Evolutionary conservation across 345 rosid species (phyloP).

Genomic region (Lepidium sativum): DNA sequence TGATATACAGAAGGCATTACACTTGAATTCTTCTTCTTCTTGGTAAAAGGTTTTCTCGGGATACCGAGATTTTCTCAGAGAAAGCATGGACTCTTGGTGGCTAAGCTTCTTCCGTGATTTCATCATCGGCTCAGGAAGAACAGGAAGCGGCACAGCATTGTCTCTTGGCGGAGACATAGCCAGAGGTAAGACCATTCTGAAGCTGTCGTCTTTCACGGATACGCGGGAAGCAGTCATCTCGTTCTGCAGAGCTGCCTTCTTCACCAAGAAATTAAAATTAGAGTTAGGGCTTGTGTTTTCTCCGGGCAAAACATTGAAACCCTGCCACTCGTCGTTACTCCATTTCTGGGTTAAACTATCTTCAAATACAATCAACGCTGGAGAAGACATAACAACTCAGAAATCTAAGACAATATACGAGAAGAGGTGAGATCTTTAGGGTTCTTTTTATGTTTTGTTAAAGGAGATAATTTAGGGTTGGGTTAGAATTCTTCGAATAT

Average conservation of each 20-base stretch:
- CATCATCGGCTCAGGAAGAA: conserved; percentile 21
- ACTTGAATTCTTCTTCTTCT: conserved; percentile 45
- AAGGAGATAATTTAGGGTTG: not conserved
- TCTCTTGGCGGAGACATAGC: conserved; percentile 24
- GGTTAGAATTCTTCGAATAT: not conserved
- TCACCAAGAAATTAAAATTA: conserved; percentile 6
- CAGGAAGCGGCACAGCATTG: conserved; percentile 26
- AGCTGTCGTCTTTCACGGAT: conserved; percentile 33
- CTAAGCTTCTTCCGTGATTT: conserved; percentile 39
- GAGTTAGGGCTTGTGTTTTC: conserved; percentile 19
- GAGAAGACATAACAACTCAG: conserved; percentile 19
- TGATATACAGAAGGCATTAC: conserved; percentile 65
- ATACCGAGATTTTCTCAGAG: not conserved
- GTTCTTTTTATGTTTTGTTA: too few relatives aligned
- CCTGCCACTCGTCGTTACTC: conserved; percentile 8
- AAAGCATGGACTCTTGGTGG: conserved; percentile 12
- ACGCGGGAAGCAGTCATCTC: conserved; percentile 5
- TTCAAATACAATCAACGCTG: conserved; percentile 20
- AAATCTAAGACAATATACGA: not conserved
- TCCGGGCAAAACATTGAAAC: conserved; percentile 3
- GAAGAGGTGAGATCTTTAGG: not conserved
- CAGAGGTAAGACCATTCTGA: conserved; percentile 43
- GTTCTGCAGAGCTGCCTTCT: conserved; percentile 7
- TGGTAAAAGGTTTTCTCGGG: conserved; percentile 4
- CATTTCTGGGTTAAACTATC: conserved; percentile 9